Percentiles rank a stretch among this genome's conserved stretches.
Conservation (phyloP, 2,329 filamentous ascomycete genomes). For the Arachnomyces sp. region DNA sequence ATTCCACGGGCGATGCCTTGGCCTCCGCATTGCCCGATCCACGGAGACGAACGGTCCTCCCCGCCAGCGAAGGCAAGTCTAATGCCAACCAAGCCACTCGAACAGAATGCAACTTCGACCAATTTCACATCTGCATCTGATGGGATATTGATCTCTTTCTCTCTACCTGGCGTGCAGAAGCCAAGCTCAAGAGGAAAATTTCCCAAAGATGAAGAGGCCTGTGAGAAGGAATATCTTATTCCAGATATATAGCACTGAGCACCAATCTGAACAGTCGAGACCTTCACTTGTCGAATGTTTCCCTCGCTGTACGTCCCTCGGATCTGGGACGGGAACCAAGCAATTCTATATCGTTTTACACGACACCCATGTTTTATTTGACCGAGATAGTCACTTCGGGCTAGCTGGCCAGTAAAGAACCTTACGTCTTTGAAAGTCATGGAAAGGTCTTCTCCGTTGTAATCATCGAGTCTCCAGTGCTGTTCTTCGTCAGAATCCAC, state of each 20-base stretch:
- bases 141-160: not conserved
- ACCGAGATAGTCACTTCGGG: not conserved
- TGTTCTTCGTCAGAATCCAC: not conserved
- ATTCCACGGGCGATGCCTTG: not conserved
- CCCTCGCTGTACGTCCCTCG: not conserved
- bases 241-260: conserved; percentile 2
- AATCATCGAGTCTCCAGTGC: not conserved
- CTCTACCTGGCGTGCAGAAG: not conserved
- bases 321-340: not conserved
- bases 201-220: not conserved
- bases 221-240: not conserved
- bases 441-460: not conserved
- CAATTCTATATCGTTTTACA: not conserved
- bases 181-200: not conserved
- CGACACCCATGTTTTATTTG: not conserved
- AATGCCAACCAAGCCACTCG: conserved; percentile 2
- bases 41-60: not conserved
- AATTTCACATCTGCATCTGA: not conserved
- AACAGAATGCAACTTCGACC: conserved; percentile 3
- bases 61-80: conserved; percentile 1
- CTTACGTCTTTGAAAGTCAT: not conserved
- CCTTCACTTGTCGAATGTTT: not conserved
- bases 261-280: not conserved
- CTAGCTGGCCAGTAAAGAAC: not conserved
- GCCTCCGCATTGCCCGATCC: not conserved